Base-by-base conservation (phyloP, 1,139 yeast species). In the Candida tetrigidarum region DNA sequence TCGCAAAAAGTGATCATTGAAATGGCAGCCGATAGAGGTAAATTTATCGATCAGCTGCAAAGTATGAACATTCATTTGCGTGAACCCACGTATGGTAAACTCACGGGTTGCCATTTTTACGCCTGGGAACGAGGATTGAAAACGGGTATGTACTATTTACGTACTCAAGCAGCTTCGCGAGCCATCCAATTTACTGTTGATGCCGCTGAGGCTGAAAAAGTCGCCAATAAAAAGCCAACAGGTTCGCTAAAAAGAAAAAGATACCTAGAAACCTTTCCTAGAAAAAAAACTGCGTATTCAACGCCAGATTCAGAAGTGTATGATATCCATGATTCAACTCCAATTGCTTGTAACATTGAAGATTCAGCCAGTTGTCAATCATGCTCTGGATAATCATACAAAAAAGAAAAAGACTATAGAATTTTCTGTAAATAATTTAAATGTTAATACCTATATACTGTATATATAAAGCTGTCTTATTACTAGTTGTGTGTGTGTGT, bases 71-170 rank as follows among this genome's bases (percentile, higher is more conserved):
- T 92, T 56, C 87, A 88, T 71, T 76, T 92, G 66, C 83, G 80
- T 63, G 81, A 84, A 46, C 97, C 97, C 41, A 88, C 97, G 1
- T 84, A 88, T 84, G 96, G 96, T 51, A 92, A 92, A 66, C 77
- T 93, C 54, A 92, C 98, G n/a, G 81, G 92, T 58, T 92, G 92
- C 95, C 98, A 93, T 67, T 93, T 93, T 73, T 90, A 92, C 64
- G 96, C 97, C 37, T 93, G 98, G 98, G 86, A 86, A 68, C 87
- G 85, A 74, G 99, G 98, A 38, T 79, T 93, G 63, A 93, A 93
- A 78, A 93, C 99, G 4, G 99, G 99, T 50, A 92, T 93, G 96
- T 93, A 93, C 76, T 93, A 93, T 69, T 74, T 93, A 63, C 81
- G 98, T 64, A 92, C 98, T 5, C 95, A 87, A 73, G 97, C 97